Evolutionary conservation across 1,284 basidiomycete genomes (phyloP).

Genomic region (Irpex lacteus): DNA sequence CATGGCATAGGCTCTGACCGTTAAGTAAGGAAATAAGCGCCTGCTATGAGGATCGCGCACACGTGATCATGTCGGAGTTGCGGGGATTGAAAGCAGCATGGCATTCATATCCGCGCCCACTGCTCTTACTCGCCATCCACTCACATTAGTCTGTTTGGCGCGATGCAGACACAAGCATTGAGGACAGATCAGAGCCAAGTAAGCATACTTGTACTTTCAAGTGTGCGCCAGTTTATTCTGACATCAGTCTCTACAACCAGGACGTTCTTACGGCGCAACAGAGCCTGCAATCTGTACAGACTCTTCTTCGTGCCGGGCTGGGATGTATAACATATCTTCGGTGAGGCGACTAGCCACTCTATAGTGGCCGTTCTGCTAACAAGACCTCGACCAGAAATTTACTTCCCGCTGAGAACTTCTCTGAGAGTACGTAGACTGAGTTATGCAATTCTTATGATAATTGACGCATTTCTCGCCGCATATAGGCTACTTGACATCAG

Average conservation of each 20-base stretch:
- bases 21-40: background rate
- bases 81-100: slow-evolving; percentile 16
- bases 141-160: background rate
- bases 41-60: slow-evolving; percentile 13
- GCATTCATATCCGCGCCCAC: background rate
- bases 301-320: slow-evolving; percentile 67
- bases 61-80: slow-evolving; percentile 20
- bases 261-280: slow-evolving; percentile 43
- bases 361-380: background rate
- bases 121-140: background rate
- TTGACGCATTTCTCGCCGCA: slow-evolving; percentile 13
- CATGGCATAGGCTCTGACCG: slow-evolving; percentile 33
- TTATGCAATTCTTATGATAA: background rate
- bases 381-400: slow-evolving; percentile 46
- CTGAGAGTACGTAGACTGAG: slow-evolving; percentile 46
- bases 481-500: slow-evolving; percentile 52
- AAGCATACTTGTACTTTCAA: background rate
- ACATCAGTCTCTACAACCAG: background rate
- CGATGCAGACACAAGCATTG: slow-evolving; percentile 32
- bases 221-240: background rate
- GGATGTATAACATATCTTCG: slow-evolving; percentile 77
- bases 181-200: slow-evolving; percentile 27
- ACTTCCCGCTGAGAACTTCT: slow-evolving; percentile 77
- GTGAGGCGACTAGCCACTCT: slow-evolving; percentile 30
- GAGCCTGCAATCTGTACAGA: slow-evolving; percentile 66